phyloP scores from a whole-genome alignment of 768 basidiomycete species.

The Butyriboletus loyo region DNA sequence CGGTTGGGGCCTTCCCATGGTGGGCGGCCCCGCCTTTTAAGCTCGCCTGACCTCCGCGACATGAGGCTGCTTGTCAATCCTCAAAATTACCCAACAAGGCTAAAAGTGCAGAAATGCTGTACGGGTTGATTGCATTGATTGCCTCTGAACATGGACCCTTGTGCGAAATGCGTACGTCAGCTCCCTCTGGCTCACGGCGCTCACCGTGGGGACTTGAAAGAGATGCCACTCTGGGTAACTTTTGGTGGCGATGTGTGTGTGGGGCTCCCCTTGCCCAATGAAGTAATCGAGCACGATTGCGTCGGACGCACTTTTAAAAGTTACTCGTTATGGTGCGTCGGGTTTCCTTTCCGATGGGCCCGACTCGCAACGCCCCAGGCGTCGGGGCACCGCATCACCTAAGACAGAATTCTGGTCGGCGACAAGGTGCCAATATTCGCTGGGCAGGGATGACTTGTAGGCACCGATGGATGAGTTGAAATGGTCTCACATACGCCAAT shows the following conservation, averaged over 20 bases:
- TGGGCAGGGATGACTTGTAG: background rate
- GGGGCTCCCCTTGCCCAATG: constrained; percentile 9
- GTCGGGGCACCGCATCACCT: background rate
- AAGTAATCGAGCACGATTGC: constrained; percentile 23
- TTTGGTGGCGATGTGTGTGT: constrained; percentile 18
- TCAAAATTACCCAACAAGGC: constrained; percentile 27
- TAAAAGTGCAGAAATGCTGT: constrained; percentile 22
- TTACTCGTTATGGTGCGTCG: constrained; percentile 21
- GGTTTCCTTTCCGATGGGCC: constrained; percentile 1
- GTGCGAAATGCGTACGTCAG: constrained; percentile 33
- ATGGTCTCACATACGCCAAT: background rate
- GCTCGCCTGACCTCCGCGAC: constrained; percentile 6
- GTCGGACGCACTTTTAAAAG: constrained; percentile 6
- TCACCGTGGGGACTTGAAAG: constrained; percentile 1
- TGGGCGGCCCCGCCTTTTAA: constrained; percentile 30
- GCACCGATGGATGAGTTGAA: background rate
- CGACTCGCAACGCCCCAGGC: background rate
- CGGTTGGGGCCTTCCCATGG: constrained; percentile 8
- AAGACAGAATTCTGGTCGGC: background rate
- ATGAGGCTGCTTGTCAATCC: constrained; percentile 15
- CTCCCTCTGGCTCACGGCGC: constrained; percentile 14
- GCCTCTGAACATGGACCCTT: constrained; percentile 19
- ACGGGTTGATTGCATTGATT: constrained; percentile 20
- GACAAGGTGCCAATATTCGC: background rate
- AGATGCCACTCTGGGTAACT: constrained; percentile 26